These are phyloP conservation scores for Endocarpon pusillum DNA, from an alignment of 495 filamentous ascomycete species.

Conservation along the genomic window DNA sequence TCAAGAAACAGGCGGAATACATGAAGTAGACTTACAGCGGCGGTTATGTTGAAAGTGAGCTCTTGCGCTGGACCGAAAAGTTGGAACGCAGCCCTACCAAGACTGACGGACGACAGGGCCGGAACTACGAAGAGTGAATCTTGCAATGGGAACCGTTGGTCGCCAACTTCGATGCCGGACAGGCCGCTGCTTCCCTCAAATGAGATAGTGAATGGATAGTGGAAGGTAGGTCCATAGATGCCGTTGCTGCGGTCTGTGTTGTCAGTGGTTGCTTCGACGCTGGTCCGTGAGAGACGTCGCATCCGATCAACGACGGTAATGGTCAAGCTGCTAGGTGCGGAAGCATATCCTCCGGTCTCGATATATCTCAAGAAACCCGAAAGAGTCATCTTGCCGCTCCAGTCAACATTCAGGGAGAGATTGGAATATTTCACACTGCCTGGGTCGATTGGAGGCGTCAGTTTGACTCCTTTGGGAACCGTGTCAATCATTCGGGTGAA, in stretches of 20 bases:
- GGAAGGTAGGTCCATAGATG: slow-evolving; percentile 8
- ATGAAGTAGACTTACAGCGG: no score
- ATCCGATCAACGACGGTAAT: slow-evolving; percentile 6
- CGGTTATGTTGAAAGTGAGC: no score
- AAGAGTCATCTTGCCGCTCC: slow-evolving; percentile 7
- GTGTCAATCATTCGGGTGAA: slow-evolving; percentile 45
- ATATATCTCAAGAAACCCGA: slow-evolving; percentile 9
- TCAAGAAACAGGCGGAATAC: no score
- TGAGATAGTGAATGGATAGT: slow-evolving; percentile 9
- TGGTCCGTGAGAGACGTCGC: slow-evolving; percentile 4
- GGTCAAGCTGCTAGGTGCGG: slow-evolving; percentile 7
- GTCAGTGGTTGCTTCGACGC: slow-evolving; percentile 3
- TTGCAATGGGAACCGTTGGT: no score
- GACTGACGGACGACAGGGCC: no score
- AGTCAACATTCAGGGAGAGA: slow-evolving; percentile 20
- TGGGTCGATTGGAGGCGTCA: slow-evolving; percentile 35
- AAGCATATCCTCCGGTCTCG: slow-evolving; percentile 5
- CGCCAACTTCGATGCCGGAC: slow-evolving; percentile 9
- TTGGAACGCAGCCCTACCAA: no score
- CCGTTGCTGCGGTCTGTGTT: slow-evolving; percentile 7
- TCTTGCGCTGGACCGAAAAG: no score
- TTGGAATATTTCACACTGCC: slow-evolving; percentile 42
- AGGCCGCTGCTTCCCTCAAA: slow-evolving; percentile 7
- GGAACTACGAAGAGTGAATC: no score
- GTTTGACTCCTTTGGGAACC: slow-evolving; percentile 31